Conservation (phyloP, 768 basidiomycete genomes). For the Auriculariales sp. region DNA sequence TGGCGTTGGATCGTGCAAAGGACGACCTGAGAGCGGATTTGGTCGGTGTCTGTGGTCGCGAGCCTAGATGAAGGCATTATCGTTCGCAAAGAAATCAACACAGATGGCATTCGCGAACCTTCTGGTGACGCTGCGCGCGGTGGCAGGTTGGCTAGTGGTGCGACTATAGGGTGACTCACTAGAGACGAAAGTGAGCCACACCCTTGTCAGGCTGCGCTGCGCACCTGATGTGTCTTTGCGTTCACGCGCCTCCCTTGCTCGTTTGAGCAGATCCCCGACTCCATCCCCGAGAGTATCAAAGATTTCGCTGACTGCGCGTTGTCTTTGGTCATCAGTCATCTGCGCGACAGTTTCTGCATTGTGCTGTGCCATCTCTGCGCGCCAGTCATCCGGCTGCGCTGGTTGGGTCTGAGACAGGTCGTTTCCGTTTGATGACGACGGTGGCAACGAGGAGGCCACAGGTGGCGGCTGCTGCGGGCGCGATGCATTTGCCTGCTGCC, state of each 20-base stretch:
- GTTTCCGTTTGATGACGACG: slow-evolving; percentile 8
- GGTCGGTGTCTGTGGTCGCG: slow-evolving; percentile 2
- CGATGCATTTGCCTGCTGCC: slow-evolving; percentile 8
- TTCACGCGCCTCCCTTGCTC: slow-evolving; percentile 34
- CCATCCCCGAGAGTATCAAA: slow-evolving; percentile 57
- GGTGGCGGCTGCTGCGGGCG: slow-evolving; percentile 10
- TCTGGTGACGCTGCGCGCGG: background rate
- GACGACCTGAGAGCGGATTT: slow-evolving; percentile 3
- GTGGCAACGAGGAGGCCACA: slow-evolving; percentile 10
- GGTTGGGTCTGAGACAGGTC: slow-evolving; percentile 8
- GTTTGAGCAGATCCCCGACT: slow-evolving; percentile 45
- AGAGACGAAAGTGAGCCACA: slow-evolving; percentile 8
- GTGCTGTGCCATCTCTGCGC: slow-evolving; percentile 45
- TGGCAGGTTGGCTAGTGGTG: slow-evolving; percentile 2
- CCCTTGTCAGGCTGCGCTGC: slow-evolving; percentile 4
- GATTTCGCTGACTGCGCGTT: slow-evolving; percentile 49
- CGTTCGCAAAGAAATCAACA: background rate
- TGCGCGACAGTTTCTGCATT: slow-evolving; percentile 36
- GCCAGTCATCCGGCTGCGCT: slow-evolving; percentile 31
- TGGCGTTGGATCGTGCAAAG: slow-evolving; percentile 6
- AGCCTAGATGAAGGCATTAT: background rate
- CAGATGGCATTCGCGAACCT: background rate
- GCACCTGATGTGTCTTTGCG: slow-evolving; percentile 12
- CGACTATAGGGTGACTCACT: slow-evolving; percentile 10
- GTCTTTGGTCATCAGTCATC: slow-evolving; percentile 62